Percentiles rank a stretch among this genome's conserved stretches.
Conservation (phyloP, 495 filamentous ascomycete genomes). For the Lasiosphaeriaceae sp. region DNA sequence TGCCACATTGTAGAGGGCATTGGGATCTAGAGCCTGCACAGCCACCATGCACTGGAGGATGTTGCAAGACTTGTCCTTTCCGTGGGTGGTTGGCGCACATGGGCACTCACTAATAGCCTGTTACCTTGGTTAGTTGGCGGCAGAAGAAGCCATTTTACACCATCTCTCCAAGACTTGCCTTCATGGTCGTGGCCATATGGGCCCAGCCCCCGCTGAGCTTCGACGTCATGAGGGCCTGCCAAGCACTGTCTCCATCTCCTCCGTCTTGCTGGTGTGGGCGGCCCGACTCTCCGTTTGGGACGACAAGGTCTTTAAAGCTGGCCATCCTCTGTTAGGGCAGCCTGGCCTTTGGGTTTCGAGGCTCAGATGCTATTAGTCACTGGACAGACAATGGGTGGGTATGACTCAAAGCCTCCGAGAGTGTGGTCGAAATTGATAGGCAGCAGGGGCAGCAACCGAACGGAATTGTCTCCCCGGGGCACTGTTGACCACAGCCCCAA, state of each 20-base stretch:
- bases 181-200: not conserved
- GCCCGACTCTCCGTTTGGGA: too few species aligned
- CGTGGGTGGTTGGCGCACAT: constrained; percentile 16
- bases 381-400: too few species aligned
- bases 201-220: not conserved
- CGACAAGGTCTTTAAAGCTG: too few species aligned
- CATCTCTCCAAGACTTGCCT: not conserved
- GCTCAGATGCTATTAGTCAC: too few species aligned
- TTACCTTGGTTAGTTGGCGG: not conserved
- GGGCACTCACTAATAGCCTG: constrained; percentile 18
- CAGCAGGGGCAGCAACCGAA: too few species aligned
- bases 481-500: too few species aligned
- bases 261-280: too few species aligned
- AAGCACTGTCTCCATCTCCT: not conserved
- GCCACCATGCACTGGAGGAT: constrained; percentile 18
- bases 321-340: too few species aligned
- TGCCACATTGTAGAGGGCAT: constrained; percentile 8
- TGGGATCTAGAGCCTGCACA: constrained; percentile 6
- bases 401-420: too few species aligned
- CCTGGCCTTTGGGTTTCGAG: too few species aligned
- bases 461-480: too few species aligned
- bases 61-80: constrained; percentile 25
- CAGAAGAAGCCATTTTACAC: not conserved
- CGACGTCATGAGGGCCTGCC: not conserved
- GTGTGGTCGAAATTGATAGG: too few species aligned